A percentile compares a stretch with the other conserved stretches of the same genome.
phyloP scores from a whole-genome alignment of 148 eudicot genomes.

The Fallopia convolvulus region DNA sequence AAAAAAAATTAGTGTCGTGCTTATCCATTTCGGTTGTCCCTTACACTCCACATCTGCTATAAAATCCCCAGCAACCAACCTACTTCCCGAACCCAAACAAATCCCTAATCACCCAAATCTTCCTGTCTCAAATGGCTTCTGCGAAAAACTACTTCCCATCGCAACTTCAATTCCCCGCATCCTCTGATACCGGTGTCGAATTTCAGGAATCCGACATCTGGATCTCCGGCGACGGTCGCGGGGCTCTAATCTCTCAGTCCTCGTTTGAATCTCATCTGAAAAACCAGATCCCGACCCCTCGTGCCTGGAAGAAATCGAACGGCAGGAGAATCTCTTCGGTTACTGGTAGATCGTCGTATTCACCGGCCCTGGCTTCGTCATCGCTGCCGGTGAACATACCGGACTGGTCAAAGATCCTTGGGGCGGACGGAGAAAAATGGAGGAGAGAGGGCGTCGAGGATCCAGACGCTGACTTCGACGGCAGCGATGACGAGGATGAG shows the following conservation, averaged over 20 bases:
- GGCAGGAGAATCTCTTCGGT: not conserved
- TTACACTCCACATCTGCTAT: not conserved
- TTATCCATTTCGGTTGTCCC: conserved; percentile 23
- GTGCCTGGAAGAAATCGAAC: not conserved
- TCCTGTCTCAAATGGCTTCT: conserved; percentile 20
- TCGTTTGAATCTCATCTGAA: not conserved
- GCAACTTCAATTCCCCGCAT: not conserved
- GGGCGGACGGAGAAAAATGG: not conserved
- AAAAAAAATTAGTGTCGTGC: not conserved
- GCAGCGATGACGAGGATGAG: conserved; percentile 11
- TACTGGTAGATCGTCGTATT: not conserved
- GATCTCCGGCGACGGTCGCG: conserved; percentile 12
- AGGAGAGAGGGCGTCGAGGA: not conserved
- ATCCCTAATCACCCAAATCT: conserved; percentile 4
- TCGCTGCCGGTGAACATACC: conserved; percentile 25
- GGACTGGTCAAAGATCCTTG: conserved; percentile 16
- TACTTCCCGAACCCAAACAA: conserved; percentile 3
- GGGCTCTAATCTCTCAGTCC: not conserved
- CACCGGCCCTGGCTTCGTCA: conserved; percentile 15
- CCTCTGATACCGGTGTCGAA: conserved; percentile 22
- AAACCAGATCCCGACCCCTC: not conserved
- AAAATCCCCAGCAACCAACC: not conserved
- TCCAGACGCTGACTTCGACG: conserved; percentile 10
- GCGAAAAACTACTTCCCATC: conserved; percentile 20
- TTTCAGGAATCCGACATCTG: conserved; percentile 47